phyloP scores from a whole-genome alignment of 2,329 filamentous ascomycete species.

The Stemphylium lycopersici region DNA sequence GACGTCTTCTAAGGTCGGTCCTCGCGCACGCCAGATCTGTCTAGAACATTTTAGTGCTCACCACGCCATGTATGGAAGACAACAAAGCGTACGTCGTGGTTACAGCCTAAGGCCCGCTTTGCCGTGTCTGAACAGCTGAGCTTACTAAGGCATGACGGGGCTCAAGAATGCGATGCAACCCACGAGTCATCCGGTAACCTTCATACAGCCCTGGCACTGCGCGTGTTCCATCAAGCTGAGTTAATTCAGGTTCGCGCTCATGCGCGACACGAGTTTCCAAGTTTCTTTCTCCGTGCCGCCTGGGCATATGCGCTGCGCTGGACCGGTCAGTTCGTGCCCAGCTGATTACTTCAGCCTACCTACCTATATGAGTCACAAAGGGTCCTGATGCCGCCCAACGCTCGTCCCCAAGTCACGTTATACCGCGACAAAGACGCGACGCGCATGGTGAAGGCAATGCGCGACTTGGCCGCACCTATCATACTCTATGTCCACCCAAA shows the following conservation, averaged over 20 bases:
- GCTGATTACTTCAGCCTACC: no score
- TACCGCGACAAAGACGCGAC: conserved; percentile 18
- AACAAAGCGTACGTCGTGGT: not conserved
- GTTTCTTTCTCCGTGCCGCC: not conserved
- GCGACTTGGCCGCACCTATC: not conserved
- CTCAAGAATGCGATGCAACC: not conserved
- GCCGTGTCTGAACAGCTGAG: not conserved
- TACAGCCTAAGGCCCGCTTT: not conserved
- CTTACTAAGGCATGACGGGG: not conserved
- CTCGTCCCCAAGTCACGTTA: conserved; percentile 16
- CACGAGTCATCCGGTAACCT: not conserved
- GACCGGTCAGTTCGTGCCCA: not conserved
- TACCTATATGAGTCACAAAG: conserved; percentile 15
- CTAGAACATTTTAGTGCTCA: not conserved
- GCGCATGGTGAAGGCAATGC: conserved; percentile 1
- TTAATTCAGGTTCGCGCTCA: conserved; percentile 2
- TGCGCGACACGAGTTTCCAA: conserved; percentile 1
- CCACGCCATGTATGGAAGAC: not conserved
- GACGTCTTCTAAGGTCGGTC: not conserved
- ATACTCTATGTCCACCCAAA: not conserved
- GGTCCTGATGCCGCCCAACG: not conserved
- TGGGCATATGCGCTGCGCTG: not conserved
- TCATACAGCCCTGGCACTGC: not conserved
- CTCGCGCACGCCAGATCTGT: not conserved
- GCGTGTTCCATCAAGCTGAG: not conserved